A percentile compares a stretch with the other conserved stretches of the same genome.
These are phyloP conservation scores for Camelina neglecta DNA, from an alignment of 345 rosid genomes.

Conservation along the genomic window DNA sequence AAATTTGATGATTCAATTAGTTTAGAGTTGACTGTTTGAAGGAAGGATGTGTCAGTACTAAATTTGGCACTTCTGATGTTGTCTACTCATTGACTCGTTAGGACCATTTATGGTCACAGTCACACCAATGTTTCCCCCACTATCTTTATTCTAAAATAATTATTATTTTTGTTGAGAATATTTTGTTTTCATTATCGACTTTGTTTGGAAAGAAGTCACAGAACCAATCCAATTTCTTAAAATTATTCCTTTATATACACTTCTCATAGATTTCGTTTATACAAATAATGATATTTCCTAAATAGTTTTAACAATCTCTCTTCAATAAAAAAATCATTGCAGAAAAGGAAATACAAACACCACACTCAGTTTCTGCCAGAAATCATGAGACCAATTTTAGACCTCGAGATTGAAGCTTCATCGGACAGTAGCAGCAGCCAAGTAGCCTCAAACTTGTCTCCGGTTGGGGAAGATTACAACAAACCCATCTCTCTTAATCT, in stretches of 20 bases:
- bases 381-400: conserved; percentile 57
- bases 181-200: conserved; percentile 30
- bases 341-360: neutral
- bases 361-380: neutral
- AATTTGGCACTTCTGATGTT: conserved; percentile 45
- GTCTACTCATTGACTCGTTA: conserved; percentile 45
- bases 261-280: neutral
- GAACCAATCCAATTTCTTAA: conserved; percentile 12
- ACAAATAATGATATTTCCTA: neutral
- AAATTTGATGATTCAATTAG: conserved; percentile 10
- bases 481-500: conserved; percentile 63
- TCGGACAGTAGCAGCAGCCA: conserved; percentile 58
- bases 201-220: conserved; percentile 14
- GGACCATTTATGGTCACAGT: conserved; percentile 45
- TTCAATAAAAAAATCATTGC: neutral
- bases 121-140: conserved; percentile 43
- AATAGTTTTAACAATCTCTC: conserved; percentile 27
- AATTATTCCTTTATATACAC: neutral
- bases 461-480: conserved; percentile 37
- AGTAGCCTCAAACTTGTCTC: conserved; percentile 70
- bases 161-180: conserved; percentile 8
- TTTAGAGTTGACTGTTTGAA: conserved; percentile 36
- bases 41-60: conserved; percentile 47
- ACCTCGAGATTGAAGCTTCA: conserved; percentile 62
- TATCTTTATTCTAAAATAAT: neutral